Base-by-base conservation (phyloP, 495 filamentous ascomycete species). In the Hypoxylon fuscum region DNA sequence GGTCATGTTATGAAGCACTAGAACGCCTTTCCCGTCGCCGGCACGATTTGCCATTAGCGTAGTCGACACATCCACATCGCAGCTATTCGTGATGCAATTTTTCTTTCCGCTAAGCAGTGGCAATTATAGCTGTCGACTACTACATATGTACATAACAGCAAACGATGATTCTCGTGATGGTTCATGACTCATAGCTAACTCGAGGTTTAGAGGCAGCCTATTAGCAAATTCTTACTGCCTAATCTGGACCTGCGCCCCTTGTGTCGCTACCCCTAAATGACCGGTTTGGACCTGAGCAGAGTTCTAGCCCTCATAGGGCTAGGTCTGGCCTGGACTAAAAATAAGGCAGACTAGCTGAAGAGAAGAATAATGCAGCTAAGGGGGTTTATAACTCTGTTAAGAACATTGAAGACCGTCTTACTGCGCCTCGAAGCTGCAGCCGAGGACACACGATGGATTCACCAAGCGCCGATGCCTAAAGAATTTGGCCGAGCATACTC, bases 11-110 rank as follows among this genome's bases (percentile, higher is more conserved):
- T 31, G n/a, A n/a, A n/a, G n/a, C n/a, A n/a, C n/a, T 37, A 45
- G 27, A 38, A 37, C 43, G 44, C 35, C 25, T 49, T 23, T 45
- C 49, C 42, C 35, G 50, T 25, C 42, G 32, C 20, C 41, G 43
- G 55, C 35, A 15, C 37, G 43, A 54, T 53, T 46, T 55, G 31
- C 40, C 35, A 37, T 50, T 64, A 55, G 48, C 31, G 32, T 35
- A 34, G 2, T 38, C 23, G 11, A 5, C 12, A 17, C 11, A 20
- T 15, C 17, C 5, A 35, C 18, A 22, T 49, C 42, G 3, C 37
- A 21, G 27, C 42, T 43, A 21, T 12, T 44, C n/a, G 20, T 2
- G 25, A 1, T 12, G 23, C 23, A 18, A 14, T 32, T 18, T 14
- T n/a, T 49, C 3, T 37, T 6, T 21, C 10, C 6, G 32, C 14